phyloP scores from a whole-genome alignment of 495 filamentous ascomycete species.

The Tuber calosporum region DNA sequence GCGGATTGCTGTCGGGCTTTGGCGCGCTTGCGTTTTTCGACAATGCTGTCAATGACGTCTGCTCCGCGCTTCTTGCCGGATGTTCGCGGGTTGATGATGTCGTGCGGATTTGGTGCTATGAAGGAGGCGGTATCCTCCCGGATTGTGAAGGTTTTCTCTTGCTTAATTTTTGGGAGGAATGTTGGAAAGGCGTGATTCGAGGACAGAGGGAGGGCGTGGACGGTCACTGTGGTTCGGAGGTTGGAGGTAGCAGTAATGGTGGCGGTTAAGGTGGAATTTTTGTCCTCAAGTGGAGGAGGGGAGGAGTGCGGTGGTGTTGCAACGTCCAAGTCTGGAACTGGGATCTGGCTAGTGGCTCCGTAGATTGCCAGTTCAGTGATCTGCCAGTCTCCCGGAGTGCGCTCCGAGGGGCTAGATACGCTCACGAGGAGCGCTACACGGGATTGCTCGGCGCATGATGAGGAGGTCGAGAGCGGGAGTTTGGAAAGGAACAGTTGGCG shows the following conservation, averaged over 20 bases:
- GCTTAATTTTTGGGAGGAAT: constrained; percentile 22
- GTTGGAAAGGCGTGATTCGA: constrained; percentile 33
- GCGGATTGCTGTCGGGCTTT: constrained; percentile 15
- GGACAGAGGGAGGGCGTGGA: constrained; percentile 38
- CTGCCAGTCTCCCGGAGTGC: constrained; percentile 25
- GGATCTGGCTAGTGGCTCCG: constrained; percentile 30
- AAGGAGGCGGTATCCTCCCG: constrained; percentile 16
- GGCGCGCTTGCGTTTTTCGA: constrained; percentile 33
- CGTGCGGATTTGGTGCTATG: constrained; percentile 39
- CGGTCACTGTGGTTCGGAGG: constrained; percentile 21
- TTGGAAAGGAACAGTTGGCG: constrained; percentile 34
- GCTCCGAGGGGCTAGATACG: constrained; percentile 12
- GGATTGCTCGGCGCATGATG: constrained; percentile 26
- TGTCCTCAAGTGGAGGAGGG: constrained; percentile 16
- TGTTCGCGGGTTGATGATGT: constrained; percentile 33
- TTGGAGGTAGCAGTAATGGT: constrained; percentile 2
- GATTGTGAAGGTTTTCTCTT: constrained; percentile 7
- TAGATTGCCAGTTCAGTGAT: constrained; percentile 39
- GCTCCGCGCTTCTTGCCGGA: constrained; percentile 37
- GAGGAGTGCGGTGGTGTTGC: constrained; percentile 38
- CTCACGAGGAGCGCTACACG: constrained; percentile 32
- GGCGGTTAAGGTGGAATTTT: not conserved
- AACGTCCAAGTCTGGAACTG: not conserved
- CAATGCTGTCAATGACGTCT: constrained; percentile 34
- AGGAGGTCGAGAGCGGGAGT: constrained; percentile 23